Evolutionary conservation across 768 basidiomycete genomes (phyloP).

Genomic region (Heimioporus sp.): DNA sequence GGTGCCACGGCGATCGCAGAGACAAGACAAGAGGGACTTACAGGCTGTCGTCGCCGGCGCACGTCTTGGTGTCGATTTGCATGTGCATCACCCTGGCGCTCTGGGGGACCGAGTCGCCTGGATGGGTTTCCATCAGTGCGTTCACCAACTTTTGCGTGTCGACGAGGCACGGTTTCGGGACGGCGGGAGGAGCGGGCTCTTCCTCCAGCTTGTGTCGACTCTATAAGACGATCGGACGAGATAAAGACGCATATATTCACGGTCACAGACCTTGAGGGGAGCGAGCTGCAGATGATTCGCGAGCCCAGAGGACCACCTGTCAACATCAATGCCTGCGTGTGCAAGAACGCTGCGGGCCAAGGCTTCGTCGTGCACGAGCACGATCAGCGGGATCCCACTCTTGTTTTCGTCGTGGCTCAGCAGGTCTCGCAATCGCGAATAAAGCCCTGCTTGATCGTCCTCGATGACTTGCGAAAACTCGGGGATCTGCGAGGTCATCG

Average conservation of each 20-base stretch:
- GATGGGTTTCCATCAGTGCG: conserved; percentile 37
- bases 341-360: conserved; percentile 38
- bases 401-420: conserved; percentile 18
- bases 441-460: conserved; percentile 8
- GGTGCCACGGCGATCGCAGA: not conserved
- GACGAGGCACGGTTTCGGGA: conserved; percentile 36
- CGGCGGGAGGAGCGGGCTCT: not conserved
- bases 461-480: conserved; percentile 18
- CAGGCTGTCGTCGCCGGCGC: conserved; percentile 54
- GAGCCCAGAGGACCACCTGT: conserved; percentile 42
- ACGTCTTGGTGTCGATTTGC: conserved; percentile 35
- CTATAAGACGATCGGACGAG: conserved; percentile 2
- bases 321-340: conserved; percentile 41
- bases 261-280: conserved; percentile 1
- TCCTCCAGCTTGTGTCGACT: conserved; percentile 4
- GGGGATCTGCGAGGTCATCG: conserved; percentile 4
- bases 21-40: conserved; percentile 22
- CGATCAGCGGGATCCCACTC: conserved; percentile 35
- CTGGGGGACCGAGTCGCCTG: conserved; percentile 23
- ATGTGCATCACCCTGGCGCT: conserved; percentile 36
- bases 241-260: not conserved
- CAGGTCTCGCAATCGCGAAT: conserved; percentile 16
- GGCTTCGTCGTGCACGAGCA: conserved; percentile 47
- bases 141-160: conserved; percentile 39
- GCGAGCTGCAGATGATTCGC: conserved; percentile 11